Evolutionary conservation across 192 early-diverging fungal genomes (phyloP), one percentile per base, ranked within the genome.

Genomic region (Globomyces pollinis-pini): DNA sequence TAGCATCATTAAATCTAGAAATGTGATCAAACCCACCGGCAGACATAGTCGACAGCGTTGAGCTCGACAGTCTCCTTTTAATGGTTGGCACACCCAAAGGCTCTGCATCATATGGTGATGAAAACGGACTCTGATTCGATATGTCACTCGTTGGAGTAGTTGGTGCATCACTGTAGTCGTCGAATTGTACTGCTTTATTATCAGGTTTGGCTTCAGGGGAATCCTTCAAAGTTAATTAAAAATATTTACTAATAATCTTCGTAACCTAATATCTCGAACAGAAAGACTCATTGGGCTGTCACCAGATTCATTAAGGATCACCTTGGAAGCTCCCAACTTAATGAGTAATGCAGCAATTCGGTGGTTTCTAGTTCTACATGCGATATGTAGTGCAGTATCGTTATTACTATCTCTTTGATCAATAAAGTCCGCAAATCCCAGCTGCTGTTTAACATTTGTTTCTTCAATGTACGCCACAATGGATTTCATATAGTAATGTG

Each of bases 311-410:
- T 55, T 55, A 15, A 13, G 21, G 20, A 39, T 55, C 7, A 21
- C 38, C 4, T 8, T 2, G 24, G n/a, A 2, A 2, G 53, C 53
- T 4, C 53, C 53, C n/a, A 55, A 34, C 11, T 35, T 11, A 13
- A 55, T 7, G 28, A 55, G 53, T 2, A 39, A n/a, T 9, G 29
- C 35, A 3, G 34, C 53, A 3, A 55, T 34, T 11, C 11, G 28
- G 24, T 55, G 26, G 31, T 39, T 24, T 18, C 3, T 35, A 23
- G 13, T 6, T 4, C 26, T 6, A 55, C n/a, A 55, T 5, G 66
- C 66, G 28, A 68, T 16, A 41, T 60, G 57, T 35, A 68, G 32
- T 0, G 66, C 66, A 15, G 66, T 63, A 26, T 68, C 51, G 2
- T 61, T 56, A 6, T 15, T 16, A 21, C 11, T 16, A 51, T 68